Evolutionary conservation across 2,329 filamentous ascomycete genomes (phyloP).

Genomic region (Exophiala calicioides): DNA sequence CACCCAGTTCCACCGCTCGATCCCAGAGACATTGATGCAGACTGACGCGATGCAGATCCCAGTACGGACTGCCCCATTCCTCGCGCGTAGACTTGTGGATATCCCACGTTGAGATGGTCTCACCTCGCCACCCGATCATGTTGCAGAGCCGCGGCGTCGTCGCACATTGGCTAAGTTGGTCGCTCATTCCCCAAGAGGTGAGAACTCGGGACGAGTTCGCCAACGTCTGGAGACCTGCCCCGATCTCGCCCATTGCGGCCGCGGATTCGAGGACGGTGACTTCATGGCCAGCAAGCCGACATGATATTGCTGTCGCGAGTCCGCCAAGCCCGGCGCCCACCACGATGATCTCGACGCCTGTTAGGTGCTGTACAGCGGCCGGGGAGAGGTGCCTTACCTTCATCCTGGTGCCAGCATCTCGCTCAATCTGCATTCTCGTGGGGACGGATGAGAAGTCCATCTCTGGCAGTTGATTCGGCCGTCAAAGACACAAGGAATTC

Average conservation of each 20-base stretch:
- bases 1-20: slow-evolving; percentile 44
- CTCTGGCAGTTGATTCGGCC: not conserved
- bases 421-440: slow-evolving; percentile 1
- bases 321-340: slow-evolving; percentile 36
- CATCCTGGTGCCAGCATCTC: not conserved
- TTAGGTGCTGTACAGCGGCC: not conserved
- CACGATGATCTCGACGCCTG: slow-evolving; percentile 39
- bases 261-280: slow-evolving; percentile 37
- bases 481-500: slow-evolving; percentile 1
- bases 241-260: slow-evolving; percentile 40
- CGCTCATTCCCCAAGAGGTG: slow-evolving; percentile 10
- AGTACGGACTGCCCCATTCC: slow-evolving; percentile 42
- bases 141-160: slow-evolving; percentile 38
- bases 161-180: slow-evolving; percentile 25
- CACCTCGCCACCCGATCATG: slow-evolving; percentile 16
- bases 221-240: slow-evolving; percentile 41
- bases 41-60: slow-evolving; percentile 54
- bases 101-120: slow-evolving; percentile 39
- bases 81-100: slow-evolving; percentile 35
- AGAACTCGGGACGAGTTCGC: slow-evolving; percentile 34
- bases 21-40: slow-evolving; percentile 47
- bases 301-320: slow-evolving; percentile 33
- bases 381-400: not conserved
- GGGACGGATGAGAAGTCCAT: slow-evolving; percentile 3
- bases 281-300: slow-evolving; percentile 30